Evolutionary conservation across 208 protist genomes (phyloP).

Genomic region (Herpetomonas samuelpessoai): DNA sequence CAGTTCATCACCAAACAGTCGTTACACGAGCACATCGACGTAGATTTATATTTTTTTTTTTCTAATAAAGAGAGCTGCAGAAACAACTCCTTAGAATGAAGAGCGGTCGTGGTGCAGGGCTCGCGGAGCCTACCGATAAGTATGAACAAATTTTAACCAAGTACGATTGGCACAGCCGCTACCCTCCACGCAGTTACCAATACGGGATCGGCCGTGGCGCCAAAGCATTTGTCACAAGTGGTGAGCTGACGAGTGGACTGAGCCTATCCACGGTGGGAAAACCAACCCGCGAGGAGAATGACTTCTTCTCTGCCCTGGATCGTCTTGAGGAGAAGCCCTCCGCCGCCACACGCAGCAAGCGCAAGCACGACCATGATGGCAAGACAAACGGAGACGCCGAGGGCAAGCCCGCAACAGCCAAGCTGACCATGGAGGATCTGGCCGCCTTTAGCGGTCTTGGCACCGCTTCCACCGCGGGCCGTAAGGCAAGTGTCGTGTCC

Average conservation of each 20-base stretch:
- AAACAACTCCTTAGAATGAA: too few species aligned
- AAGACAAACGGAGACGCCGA: background rate
- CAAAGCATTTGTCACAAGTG: slow-evolving; percentile 68
- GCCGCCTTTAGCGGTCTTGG: slow-evolving; percentile 4
- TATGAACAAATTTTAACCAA: slow-evolving; percentile 74
- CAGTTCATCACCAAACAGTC: too few species aligned
- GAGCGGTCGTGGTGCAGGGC: too few species aligned
- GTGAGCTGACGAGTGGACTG: slow-evolving; percentile 50
- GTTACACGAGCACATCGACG: too few species aligned
- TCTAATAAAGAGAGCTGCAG: too few species aligned
- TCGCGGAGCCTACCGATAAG: slow-evolving; percentile 38
- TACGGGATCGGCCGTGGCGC: slow-evolving; percentile 79
- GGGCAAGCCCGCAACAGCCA: slow-evolving; percentile 2
- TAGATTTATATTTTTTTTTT: too few species aligned
- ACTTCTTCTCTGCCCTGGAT: slow-evolving; percentile 49
- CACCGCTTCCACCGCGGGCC: background rate
- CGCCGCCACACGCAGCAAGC: slow-evolving; percentile 1
- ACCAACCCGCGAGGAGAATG: slow-evolving; percentile 38
- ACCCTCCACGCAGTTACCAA: slow-evolving; percentile 72
- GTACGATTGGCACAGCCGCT: slow-evolving; percentile 68
- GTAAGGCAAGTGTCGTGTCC: background rate
- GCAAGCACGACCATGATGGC: background rate
- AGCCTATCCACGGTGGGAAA: slow-evolving; percentile 18
- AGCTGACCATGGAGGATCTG: slow-evolving; percentile 51
- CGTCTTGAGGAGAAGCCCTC: slow-evolving; percentile 46